These are phyloP conservation scores for Helminthosporium solani DNA, from an alignment of 2,329 filamentous ascomycete genomes.

Conservation along the genomic window DNA sequence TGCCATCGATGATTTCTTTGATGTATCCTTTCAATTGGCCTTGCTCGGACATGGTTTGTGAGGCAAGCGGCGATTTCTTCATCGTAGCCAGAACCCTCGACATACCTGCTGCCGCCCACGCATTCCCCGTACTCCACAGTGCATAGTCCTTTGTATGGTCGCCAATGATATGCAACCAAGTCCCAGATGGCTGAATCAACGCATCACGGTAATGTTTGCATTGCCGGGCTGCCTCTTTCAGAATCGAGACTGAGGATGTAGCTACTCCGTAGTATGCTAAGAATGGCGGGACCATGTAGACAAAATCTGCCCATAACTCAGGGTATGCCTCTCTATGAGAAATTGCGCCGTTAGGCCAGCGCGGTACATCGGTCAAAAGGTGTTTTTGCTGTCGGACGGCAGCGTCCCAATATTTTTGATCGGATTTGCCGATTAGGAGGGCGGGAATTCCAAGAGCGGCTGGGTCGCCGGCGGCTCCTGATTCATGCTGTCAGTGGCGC, in stretches of 20 bases:
- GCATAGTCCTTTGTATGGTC: slow-evolving; percentile 35
- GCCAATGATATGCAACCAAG: slow-evolving; percentile 52
- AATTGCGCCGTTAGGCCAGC: slow-evolving; percentile 51
- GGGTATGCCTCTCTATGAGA: slow-evolving; percentile 47
- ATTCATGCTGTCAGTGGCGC: not conserved
- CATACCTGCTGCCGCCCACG: slow-evolving; percentile 52
- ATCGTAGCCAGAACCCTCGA: slow-evolving; percentile 49
- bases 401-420: slow-evolving; percentile 38
- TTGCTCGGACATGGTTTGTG: slow-evolving; percentile 19
- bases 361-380: slow-evolving; percentile 43
- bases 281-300: slow-evolving; percentile 54
- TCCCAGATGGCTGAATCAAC: slow-evolving; percentile 30
- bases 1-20: slow-evolving; percentile 41
- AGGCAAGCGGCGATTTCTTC: slow-evolving; percentile 28
- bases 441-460: slow-evolving; percentile 49
- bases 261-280: slow-evolving; percentile 50
- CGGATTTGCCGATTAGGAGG: slow-evolving; percentile 45
- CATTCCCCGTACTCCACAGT: slow-evolving; percentile 53
- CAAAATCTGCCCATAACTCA: slow-evolving; percentile 53
- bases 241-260: slow-evolving; percentile 34
- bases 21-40: slow-evolving; percentile 35
- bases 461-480: slow-evolving; percentile 46
- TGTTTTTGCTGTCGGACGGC: slow-evolving; percentile 46
- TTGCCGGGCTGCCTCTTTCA: slow-evolving; percentile 44
- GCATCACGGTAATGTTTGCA: slow-evolving; percentile 46